Conservation (phyloP, 179 eudicot species). For the Heliamphora pulchella region DNA sequence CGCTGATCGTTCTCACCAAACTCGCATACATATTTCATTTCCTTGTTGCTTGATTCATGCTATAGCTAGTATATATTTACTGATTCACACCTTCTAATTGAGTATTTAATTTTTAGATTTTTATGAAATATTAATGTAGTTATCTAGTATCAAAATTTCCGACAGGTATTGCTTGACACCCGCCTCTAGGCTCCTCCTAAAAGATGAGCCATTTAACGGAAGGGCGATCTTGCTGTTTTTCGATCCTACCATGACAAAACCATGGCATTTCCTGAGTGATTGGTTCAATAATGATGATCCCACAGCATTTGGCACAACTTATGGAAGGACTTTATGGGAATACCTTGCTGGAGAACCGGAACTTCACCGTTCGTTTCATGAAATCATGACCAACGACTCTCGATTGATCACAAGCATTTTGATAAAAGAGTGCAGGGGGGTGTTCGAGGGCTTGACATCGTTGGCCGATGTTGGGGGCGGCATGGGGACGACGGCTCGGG, state of each 20-base stretch:
- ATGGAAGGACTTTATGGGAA: slow-evolving; percentile 8
- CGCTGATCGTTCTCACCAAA: no score
- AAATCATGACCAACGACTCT: slow-evolving; percentile 15
- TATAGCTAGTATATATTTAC: no score
- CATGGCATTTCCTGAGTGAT: slow-evolving; percentile 7
- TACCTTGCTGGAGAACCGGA: not conserved
- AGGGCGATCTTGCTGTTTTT: not conserved
- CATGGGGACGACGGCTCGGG: slow-evolving; percentile 12
- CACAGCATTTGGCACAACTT: slow-evolving; percentile 4
- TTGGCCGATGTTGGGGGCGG: slow-evolving; percentile 17
- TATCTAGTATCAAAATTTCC: no score
- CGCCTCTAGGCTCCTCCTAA: slow-evolving; percentile 11
- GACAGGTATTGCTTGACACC: slow-evolving; percentile 14
- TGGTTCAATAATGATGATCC: slow-evolving; percentile 3
- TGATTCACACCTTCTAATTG: no score
- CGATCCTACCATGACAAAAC: not conserved
- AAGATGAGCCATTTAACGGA: not conserved
- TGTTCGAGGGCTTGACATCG: slow-evolving; percentile 11
- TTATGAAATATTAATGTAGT: no score
- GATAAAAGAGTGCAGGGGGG: not conserved
- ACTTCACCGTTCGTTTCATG: not conserved
- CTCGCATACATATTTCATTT: no score
- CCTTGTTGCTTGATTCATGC: no score
- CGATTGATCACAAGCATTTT: not conserved
- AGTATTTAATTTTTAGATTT: no score